phyloP scores from a whole-genome alignment of 176 grass and related monocot genomes.

The Cenchrus americanus region DNA sequence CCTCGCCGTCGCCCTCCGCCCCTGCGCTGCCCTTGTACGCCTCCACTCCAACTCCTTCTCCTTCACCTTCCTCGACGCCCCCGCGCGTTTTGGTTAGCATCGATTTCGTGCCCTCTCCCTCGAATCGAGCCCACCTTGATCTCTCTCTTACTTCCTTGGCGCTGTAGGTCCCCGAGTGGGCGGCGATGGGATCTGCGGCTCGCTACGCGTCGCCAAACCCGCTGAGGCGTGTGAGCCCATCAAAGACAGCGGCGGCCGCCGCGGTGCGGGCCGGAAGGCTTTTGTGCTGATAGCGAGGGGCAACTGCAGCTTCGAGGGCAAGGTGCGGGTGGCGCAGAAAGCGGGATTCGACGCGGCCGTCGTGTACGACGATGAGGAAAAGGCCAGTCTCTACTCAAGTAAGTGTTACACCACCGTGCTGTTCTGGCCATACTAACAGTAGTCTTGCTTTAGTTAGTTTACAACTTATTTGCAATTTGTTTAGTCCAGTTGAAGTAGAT shows the following conservation, averaged over 20 bases:
- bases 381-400: constrained; percentile 84
- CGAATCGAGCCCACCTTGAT: not conserved
- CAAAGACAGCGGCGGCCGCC: constrained; percentile 33
- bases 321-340: constrained; percentile 68
- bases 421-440: not conserved
- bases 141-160: not conserved
- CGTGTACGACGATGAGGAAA: constrained; percentile 81
- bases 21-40: constrained; percentile 66
- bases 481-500: not conserved
- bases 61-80: constrained; percentile 78
- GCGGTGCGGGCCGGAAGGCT: constrained; percentile 5
- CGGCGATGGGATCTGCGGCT: constrained; percentile 68
- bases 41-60: constrained; percentile 63
- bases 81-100: constrained; percentile 72
- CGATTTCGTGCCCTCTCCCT: not conserved
- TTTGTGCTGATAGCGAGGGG: constrained; percentile 78
- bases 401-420: constrained; percentile 20
- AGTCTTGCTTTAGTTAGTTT: not conserved
- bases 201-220: constrained; percentile 64
- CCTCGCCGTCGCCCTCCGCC: constrained; percentile 40
- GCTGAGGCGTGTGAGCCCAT: constrained; percentile 61
- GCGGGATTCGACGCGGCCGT: constrained; percentile 68
- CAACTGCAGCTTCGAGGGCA: constrained; percentile 77
- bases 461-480: not conserved
- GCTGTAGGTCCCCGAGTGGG: constrained; percentile 58